Conservation (phyloP, 495 filamentous ascomycete species). For the Hyaloscypha hepaticicola region DNA sequence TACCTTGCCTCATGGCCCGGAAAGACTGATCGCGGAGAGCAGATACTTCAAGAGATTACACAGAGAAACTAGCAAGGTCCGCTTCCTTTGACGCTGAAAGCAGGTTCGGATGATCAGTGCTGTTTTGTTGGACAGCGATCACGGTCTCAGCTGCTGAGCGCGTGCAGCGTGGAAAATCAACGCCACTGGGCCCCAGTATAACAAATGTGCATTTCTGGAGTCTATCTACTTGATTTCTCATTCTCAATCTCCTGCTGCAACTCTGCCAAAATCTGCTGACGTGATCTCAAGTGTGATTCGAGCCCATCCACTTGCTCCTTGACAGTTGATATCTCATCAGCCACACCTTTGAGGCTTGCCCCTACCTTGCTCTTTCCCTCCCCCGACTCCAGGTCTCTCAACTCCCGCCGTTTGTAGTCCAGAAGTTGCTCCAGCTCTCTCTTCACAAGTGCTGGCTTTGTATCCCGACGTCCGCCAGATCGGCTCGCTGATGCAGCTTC, state of each 20-base stretch:
- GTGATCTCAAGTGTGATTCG: constrained; percentile 60
- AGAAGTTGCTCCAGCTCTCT: constrained; percentile 88
- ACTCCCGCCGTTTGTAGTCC: constrained; percentile 69
- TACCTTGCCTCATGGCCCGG: too few species aligned
- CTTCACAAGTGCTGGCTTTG: constrained; percentile 83
- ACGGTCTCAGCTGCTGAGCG: background rate
- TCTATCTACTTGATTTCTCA: constrained; percentile 50
- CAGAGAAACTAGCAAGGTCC: too few species aligned
- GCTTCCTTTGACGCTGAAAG: too few species aligned
- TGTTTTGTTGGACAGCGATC: too few species aligned
- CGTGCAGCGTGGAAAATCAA: background rate
- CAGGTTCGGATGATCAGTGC: too few species aligned
- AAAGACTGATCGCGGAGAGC: too few species aligned
- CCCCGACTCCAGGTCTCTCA: constrained; percentile 74
- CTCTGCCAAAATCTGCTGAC: constrained; percentile 58
- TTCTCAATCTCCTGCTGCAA: constrained; percentile 60
- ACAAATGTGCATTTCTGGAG: background rate
- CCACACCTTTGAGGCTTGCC: constrained; percentile 58
- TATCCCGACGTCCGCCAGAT: constrained; percentile 55
- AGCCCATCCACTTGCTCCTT: constrained; percentile 72
- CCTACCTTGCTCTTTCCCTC: constrained; percentile 61
- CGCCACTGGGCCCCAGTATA: background rate
- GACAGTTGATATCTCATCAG: constrained; percentile 70
- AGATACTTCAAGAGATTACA: too few species aligned
- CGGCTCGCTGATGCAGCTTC: constrained; percentile 63